Base-by-base conservation (phyloP, 2,329 filamentous ascomycete genomes). In the Diaporthe helianthi region DNA sequence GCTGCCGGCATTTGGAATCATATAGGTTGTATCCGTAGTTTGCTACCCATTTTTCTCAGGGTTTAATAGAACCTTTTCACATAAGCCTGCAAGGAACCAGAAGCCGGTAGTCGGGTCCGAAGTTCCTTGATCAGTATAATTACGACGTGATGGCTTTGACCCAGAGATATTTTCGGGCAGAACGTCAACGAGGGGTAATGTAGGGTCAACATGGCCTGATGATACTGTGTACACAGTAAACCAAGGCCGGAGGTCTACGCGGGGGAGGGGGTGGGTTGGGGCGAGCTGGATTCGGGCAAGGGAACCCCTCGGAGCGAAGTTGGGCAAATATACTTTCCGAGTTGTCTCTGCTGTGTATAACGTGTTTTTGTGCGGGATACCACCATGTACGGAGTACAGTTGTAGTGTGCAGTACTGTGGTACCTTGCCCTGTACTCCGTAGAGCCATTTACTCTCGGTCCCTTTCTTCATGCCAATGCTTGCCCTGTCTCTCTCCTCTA, bases 181-280 rank as follows among this genome's bases (percentile, higher is more conserved):
- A 36, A 36, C 44, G 44, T 49, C 58, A 63, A 49, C 58, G 58
- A 22, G 33, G 38, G 36, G 58, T 44, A 63, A 63, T 29, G 58
- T n/a, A n/a, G n/a, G n/a, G n/a, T 63, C 58, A 63, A 36, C 26
- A 63, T 63, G 58, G 58, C 58, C 58, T 63, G 58, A 63, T 63
- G 29, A 63, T 49, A n/a, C n/a, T n/a, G n/a, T n/a, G n/a, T n/a
- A n/a, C n/a, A n/a, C n/a, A n/a, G n/a, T n/a, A 49, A 49, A 49
- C 44, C 58, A 63, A 49, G 58, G 44, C 54, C 54, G 19, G 52
- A 22, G 19, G 31, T n/a, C 31, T 29, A 33, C 41, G 17, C 41
- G 41, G 41, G 41, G 38, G 17, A 9, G 31, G 17, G 52, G 52
- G 31, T 4, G n/a, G 22, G 53, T n/a, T 44, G 36, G 29, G 58